Conservation (phyloP, 768 basidiomycete species). For the Panaeolus papilionaceus region DNA sequence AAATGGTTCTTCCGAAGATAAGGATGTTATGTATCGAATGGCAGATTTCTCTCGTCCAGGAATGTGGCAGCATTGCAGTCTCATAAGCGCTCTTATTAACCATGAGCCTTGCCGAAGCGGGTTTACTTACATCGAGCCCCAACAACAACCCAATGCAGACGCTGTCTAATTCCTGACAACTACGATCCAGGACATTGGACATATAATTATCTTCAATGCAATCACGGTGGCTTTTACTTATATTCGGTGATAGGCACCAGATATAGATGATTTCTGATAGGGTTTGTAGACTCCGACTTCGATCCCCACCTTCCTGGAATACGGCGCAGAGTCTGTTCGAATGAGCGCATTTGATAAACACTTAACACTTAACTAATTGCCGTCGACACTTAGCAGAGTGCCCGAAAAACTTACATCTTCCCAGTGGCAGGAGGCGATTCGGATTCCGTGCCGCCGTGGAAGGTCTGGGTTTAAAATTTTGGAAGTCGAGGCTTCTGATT, state of each 20-base stretch:
- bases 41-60: background rate
- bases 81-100: background rate
- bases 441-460: constrained; percentile 7
- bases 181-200: background rate
- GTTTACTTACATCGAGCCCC: background rate
- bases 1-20: background rate
- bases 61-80: background rate
- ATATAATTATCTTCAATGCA: background rate
- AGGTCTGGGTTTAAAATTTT: constrained; percentile 4
- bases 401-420: background rate
- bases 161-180: background rate
- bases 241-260: background rate
- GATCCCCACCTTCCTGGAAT: constrained; percentile 9
- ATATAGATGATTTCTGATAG: background rate
- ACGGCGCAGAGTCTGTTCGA: background rate
- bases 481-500: background rate
- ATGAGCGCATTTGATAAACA: background rate
- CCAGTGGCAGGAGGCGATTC: background rate
- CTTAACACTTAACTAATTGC: background rate
- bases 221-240: background rate
- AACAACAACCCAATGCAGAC: background rate
- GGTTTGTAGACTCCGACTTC: background rate
- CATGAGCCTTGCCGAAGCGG: background rate
- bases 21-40: background rate
- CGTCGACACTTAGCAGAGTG: background rate